These are phyloP conservation scores for Botrytis squamosa DNA, from an alignment of 2,329 filamentous ascomycete genomes.

Conservation along the genomic window DNA sequence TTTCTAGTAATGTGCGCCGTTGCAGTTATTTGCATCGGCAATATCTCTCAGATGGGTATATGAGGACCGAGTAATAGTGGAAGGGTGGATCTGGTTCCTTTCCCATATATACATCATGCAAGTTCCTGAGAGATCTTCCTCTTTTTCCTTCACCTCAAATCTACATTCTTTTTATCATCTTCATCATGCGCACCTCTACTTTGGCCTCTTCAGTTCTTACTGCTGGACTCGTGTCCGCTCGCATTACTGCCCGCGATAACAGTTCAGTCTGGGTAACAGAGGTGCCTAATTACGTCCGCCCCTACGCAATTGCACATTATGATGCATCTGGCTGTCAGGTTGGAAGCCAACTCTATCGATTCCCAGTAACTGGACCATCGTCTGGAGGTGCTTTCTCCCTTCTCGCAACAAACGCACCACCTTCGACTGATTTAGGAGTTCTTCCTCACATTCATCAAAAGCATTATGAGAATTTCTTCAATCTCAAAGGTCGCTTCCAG, in stretches of 20 bases:
- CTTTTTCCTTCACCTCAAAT: not conserved
- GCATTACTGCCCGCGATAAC: not conserved
- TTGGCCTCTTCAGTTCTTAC: constrained; percentile 9
- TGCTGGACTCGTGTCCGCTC: not conserved
- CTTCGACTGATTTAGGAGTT: constrained; percentile 40
- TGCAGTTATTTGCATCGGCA: not conserved
- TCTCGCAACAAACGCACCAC: constrained; percentile 45
- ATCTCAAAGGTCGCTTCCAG: constrained; percentile 45
- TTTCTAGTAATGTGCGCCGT: not conserved
- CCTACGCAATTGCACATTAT: constrained; percentile 32
- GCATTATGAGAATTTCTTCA: constrained; percentile 48
- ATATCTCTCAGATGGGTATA: not conserved
- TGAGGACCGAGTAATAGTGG: not conserved
- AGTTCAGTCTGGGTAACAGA: constrained; percentile 30
- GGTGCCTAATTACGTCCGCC: constrained; percentile 30
- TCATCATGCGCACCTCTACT: constrained; percentile 13
- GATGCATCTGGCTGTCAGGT: constrained; percentile 36
- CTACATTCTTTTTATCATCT: constrained; percentile 3
- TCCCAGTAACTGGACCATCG: constrained; percentile 46
- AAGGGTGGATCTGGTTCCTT: not conserved
- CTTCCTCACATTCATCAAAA: constrained; percentile 44
- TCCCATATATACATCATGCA: not conserved
- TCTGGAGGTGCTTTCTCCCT: constrained; percentile 47
- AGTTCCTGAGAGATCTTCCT: not conserved
- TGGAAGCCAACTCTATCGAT: constrained; percentile 43